Evolutionary conservation across 192 early-diverging fungal species (phyloP).

Genomic region (Bifiguratus adelaidae): DNA sequence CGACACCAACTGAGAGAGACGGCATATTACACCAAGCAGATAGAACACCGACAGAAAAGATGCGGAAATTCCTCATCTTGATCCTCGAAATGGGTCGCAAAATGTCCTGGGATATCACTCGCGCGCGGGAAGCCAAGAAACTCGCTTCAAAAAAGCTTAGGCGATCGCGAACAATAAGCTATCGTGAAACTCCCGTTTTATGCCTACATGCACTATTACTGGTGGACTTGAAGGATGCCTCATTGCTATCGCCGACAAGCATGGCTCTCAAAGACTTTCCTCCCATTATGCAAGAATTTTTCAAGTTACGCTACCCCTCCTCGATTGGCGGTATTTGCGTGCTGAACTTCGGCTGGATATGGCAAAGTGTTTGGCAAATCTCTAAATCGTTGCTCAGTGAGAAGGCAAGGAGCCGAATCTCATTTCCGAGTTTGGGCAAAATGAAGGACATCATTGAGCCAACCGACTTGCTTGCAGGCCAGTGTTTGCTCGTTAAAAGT

Average conservation of each 20-base stretch:
- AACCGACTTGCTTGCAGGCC: conserved; percentile 19
- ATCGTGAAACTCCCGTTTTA: too few species aligned
- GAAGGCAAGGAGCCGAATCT: conserved; percentile 17
- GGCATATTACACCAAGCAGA: not conserved
- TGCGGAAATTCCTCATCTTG: conserved; percentile 25
- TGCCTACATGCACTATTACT: not conserved
- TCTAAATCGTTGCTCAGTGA: conserved; percentile 19
- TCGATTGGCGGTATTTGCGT: conserved; percentile 13
- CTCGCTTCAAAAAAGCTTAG: too few species aligned
- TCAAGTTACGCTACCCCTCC: conserved; percentile 14
- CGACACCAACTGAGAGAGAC: not conserved
- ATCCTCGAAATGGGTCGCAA: conserved; percentile 26
- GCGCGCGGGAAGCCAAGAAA: conserved; percentile 11
- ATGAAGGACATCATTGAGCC: conserved; percentile 11
- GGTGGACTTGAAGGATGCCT: not conserved
- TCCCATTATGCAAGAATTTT: conserved; percentile 6
- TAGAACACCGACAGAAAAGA: conserved; percentile 1
- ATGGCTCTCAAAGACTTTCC: conserved; percentile 1
- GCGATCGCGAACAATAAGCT: not conserved
- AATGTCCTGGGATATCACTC: conserved; percentile 18
- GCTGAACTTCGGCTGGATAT: conserved; percentile 36
- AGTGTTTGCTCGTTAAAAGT: not conserved
- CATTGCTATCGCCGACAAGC: not conserved
- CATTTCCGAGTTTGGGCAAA: conserved; percentile 17
- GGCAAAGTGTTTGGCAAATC: conserved; percentile 30